Base-by-base conservation (phyloP, 1,284 basidiomycete species). In the Tilletia horrida region DNA sequence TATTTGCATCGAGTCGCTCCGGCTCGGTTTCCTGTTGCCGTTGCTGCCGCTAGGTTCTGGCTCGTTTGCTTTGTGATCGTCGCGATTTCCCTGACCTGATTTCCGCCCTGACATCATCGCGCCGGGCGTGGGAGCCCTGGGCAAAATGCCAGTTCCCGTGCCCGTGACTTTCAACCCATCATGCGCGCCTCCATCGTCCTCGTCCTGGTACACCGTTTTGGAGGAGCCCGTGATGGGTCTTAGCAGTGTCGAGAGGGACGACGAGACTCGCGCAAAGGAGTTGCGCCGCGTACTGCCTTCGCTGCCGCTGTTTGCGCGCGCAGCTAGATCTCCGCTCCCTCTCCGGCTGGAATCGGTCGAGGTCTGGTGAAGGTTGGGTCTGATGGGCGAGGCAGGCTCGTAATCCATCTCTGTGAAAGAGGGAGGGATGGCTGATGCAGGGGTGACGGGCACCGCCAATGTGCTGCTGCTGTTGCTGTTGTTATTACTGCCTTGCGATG, bases 331-430 rank as follows among this genome's bases (percentile, higher is more conserved):
- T 27, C 50, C 50, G 13, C 50, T 52, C 27, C 50, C 50, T 52
- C 50, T 52, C 50, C 50, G 50, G 25, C 50, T 52, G 9, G 50
- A 59, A 31, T 21, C n/a, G 29, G 11, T 21, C 55, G 55, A 59
- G 55, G 25, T 31, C 4, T 21, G 21, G 55, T 40, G 23, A 27
- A 59, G 29, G 3, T 29, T 29, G 25, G 31, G 25, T 40, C 55
- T 59, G 25, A 59, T 59, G 25, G 55, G 55, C 25, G 55, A 59
- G 29, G 55, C 55, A 11, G 55, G 55, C 29, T 59, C 55, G 27
- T 16, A 59, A 27, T 40, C 55, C 11, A 59, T 4, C n/a, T 59
- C 55, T 13, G 55, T 25, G 13, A 40, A 18, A 21, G 50, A 25
- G 7, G 50, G 50, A 21, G 50, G 50, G 8, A 25, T n/a, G 7